Conservation (phyloP, 768 basidiomycete genomes). For the Tulasnella sp. region DNA sequence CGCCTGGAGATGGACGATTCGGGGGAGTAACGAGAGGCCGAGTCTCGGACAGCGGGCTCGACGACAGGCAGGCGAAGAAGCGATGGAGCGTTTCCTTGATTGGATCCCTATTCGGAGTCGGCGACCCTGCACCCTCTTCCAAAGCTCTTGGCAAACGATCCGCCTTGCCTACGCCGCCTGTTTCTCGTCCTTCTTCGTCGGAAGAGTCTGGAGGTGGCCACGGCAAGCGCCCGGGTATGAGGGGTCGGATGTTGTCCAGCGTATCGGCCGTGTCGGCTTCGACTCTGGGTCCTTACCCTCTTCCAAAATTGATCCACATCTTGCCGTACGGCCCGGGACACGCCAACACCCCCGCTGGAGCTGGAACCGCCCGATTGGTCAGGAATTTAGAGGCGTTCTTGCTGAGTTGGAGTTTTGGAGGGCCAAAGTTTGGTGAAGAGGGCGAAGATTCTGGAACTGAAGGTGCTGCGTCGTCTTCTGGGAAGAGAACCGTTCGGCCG, state of each 20-base stretch:
- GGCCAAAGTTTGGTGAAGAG: background rate
- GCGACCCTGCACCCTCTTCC: background rate
- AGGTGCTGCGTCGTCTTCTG: background rate
- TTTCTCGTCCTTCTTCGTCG: slow-evolving; percentile 17
- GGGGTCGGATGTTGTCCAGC: background rate
- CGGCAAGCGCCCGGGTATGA: background rate
- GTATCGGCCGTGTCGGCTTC: slow-evolving; percentile 1
- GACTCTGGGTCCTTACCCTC: background rate
- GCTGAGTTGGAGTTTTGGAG: slow-evolving; percentile 23
- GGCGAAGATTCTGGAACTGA: background rate
- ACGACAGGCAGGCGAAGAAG: background rate
- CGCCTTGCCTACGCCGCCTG: slow-evolving; percentile 15
- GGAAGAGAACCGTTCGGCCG: slow-evolving; percentile 18
- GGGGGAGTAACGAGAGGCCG: background rate
- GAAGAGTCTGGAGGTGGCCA: slow-evolving; percentile 7
- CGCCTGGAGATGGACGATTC: background rate
- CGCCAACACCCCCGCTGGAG: background rate
- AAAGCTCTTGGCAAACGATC: background rate
- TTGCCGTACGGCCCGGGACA: slow-evolving; percentile 13
- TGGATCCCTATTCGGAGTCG: background rate
- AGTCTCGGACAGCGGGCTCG: background rate
- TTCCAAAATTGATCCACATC: slow-evolving; percentile 19
- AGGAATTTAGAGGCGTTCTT: slow-evolving; percentile 19
- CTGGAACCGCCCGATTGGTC: slow-evolving; percentile 1
- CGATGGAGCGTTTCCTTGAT: background rate